These are phyloP conservation scores for Trametes sp. DNA, from an alignment of 1,284 basidiomycete species.

Conservation along the genomic window DNA sequence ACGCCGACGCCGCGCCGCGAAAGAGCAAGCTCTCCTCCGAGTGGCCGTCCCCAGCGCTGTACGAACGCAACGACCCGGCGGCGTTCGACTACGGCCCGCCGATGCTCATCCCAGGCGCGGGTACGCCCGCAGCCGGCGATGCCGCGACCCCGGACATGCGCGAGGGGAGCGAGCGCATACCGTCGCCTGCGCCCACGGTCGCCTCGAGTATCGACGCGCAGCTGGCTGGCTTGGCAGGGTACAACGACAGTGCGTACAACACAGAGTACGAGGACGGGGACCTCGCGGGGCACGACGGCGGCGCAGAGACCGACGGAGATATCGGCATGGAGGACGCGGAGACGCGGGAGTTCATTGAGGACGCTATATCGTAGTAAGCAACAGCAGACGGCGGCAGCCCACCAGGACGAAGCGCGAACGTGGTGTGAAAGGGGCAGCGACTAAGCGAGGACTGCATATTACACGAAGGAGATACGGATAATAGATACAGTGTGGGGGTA, in stretches of 20 bases:
- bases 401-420: neutral
- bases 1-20: conserved; percentile 27
- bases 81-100: conserved; percentile 33
- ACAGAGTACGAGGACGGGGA: conserved; percentile 40
- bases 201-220: conserved; percentile 53
- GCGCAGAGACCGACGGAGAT: conserved; percentile 32
- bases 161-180: conserved; percentile 39
- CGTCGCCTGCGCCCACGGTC: conserved; percentile 60
- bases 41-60: conserved; percentile 21
- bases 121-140: neutral
- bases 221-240: conserved; percentile 33
- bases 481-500: conserved; percentile 32
- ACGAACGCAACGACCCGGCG: conserved; percentile 14
- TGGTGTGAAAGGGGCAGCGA: neutral
- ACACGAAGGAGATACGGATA: conserved; percentile 17
- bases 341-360: conserved; percentile 19
- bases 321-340: conserved; percentile 34
- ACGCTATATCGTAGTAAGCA: conserved; percentile 11
- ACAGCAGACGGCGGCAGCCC: neutral
- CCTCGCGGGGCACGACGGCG: conserved; percentile 9
- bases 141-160: conserved; percentile 22
- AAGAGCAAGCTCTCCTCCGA: conserved; percentile 28
- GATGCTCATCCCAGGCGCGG: conserved; percentile 29
- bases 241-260: conserved; percentile 43
- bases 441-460: conserved; percentile 16